phyloP scores from a whole-genome alignment of 2,329 filamentous ascomycete genomes.

The Xylaria sp. region DNA sequence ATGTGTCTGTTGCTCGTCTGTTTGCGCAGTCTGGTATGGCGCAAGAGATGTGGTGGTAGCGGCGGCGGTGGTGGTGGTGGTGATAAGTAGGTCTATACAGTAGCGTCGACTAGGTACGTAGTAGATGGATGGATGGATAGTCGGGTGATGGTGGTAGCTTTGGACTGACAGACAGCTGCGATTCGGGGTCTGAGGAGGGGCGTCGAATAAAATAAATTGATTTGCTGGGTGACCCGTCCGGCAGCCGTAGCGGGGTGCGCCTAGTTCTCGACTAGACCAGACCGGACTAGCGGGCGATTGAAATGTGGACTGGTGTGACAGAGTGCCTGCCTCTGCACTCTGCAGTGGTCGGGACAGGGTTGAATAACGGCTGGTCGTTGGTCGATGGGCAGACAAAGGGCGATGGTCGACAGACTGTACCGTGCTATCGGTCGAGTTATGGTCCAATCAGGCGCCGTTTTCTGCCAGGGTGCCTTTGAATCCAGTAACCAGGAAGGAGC shows the following conservation, averaged over 20 bases:
- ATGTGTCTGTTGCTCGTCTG: background rate
- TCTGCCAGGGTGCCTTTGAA: background rate
- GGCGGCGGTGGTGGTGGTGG: slow-evolving; percentile 7
- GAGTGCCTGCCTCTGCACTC: background rate
- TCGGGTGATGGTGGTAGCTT: background rate
- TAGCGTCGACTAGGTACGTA: too few species aligned
- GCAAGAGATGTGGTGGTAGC: background rate
- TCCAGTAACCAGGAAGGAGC: too few species aligned
- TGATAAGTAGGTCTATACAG: background rate
- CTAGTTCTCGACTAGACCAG: background rate
- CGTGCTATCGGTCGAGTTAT: background rate
- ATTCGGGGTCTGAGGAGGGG: slow-evolving; percentile 23
- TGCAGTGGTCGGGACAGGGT: too few species aligned
- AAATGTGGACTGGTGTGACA: slow-evolving; percentile 11
- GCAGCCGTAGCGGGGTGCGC: slow-evolving; percentile 19
- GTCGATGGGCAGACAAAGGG: background rate
- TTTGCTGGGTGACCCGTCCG: slow-evolving; percentile 22
- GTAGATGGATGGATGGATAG: background rate
- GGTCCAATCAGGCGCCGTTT: slow-evolving; percentile 11
- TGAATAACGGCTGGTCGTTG: too few species aligned
- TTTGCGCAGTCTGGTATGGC: background rate
- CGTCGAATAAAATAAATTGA: slow-evolving; percentile 22
- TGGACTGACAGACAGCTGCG: background rate
- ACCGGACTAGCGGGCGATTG: too few species aligned
- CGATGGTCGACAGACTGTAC: slow-evolving; percentile 5